phyloP scores from a whole-genome alignment of 2,329 filamentous ascomycete genomes.

The Dichotomopilus funicola region DNA sequence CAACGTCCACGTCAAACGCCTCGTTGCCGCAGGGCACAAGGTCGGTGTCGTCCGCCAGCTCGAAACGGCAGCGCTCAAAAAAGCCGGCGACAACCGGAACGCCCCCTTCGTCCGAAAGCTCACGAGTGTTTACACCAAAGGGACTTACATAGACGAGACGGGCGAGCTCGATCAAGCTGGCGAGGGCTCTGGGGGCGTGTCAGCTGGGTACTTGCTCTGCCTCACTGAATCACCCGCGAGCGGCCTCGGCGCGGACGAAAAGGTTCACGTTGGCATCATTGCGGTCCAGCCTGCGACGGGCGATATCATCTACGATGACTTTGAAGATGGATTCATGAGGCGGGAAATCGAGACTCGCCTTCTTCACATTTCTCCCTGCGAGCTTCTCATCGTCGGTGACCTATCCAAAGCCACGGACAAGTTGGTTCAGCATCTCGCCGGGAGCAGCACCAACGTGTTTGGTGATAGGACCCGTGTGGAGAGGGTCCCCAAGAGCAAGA shows the following conservation, averaged over 20 bases:
- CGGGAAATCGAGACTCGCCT: conserved; percentile 93
- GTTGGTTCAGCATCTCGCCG: conserved; percentile 80
- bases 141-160: conserved; percentile 91
- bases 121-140: conserved; percentile 96
- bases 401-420: conserved; percentile 90
- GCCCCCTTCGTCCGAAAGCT: conserved; percentile 86
- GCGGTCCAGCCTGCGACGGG: conserved; percentile 94
- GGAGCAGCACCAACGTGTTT: conserved; percentile 84
- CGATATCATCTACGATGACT: conserved; percentile 91
- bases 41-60: conserved; percentile 92
- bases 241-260: conserved; percentile 79
- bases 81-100: conserved; percentile 89
- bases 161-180: conserved; percentile 62
- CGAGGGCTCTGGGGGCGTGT: conserved; percentile 41
- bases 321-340: conserved; percentile 96
- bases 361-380: conserved; percentile 90
- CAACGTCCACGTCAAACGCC: conserved; percentile 86
- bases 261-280: conserved; percentile 82
- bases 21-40: conserved; percentile 89
- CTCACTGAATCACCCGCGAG: conserved; percentile 81
- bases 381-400: conserved; percentile 87
- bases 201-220: conserved; percentile 85
- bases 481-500: conserved; percentile 66
- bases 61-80: conserved; percentile 93
- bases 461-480: conserved; percentile 87